Percentiles rank a stretch among this genome's conserved stretches.
Conservation (phyloP, 1,139 yeast genomes). For the Taphrina populina region DNA sequence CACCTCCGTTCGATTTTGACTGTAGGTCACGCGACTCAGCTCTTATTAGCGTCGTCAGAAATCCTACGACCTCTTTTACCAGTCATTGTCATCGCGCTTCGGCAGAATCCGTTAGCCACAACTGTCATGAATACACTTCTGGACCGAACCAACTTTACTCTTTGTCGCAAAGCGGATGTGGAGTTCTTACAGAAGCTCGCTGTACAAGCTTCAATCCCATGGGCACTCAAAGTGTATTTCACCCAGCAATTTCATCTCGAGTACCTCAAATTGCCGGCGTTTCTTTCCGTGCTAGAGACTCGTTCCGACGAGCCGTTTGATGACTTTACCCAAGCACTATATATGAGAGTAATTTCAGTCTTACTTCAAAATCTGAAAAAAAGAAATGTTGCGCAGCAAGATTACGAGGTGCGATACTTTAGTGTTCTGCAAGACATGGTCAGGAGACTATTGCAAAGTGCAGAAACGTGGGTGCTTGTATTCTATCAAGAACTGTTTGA, state of each 20-base stretch:
- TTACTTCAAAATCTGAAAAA: background rate
- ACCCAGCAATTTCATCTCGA: background rate
- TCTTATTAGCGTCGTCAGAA: background rate
- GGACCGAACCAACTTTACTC: background rate
- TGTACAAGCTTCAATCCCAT: slow-evolving; percentile 1
- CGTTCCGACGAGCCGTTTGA: slow-evolving; percentile 2
- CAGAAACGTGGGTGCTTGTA: too few species aligned
- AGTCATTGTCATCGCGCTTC: slow-evolving; percentile 7
- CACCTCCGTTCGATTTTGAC: slow-evolving; percentile 10
- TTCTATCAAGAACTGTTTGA: background rate
- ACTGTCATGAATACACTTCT: slow-evolving; percentile 5
- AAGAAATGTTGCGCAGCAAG: background rate
- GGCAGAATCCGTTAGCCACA: slow-evolving; percentile 5
- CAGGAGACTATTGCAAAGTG: background rate
- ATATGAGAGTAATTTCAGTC: background rate
- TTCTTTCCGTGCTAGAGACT: background rate
- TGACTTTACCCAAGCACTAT: slow-evolving; percentile 4
- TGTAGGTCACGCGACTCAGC: slow-evolving; percentile 29
- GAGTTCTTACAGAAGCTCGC: slow-evolving; percentile 11
- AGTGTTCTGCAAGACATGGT: background rate
- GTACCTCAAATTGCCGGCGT: background rate
- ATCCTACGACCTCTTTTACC: slow-evolving; percentile 16
- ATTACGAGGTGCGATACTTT: background rate
- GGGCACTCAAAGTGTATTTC: slow-evolving; percentile 6
- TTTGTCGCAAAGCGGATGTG: slow-evolving; percentile 17